Conservation (phyloP, 495 filamentous ascomycete genomes). For the Neurospora africana region DNA sequence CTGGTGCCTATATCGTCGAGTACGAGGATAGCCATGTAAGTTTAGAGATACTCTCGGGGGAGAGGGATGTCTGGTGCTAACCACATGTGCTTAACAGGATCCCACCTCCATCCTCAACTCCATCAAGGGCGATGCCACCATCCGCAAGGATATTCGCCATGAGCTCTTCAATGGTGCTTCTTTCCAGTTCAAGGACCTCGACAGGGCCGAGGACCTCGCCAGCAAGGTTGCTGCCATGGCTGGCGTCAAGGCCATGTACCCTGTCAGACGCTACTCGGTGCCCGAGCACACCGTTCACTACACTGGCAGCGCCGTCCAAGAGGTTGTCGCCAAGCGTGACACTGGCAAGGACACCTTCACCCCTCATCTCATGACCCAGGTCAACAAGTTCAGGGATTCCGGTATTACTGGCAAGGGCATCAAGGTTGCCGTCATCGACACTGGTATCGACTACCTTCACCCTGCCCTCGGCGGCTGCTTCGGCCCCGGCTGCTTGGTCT, state of each 20-base stretch:
- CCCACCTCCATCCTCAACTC: slow-evolving; percentile 26
- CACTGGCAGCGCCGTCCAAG: slow-evolving; percentile 24
- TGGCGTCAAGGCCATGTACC: slow-evolving; percentile 37
- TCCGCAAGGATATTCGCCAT: slow-evolving; percentile 34
- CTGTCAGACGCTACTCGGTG: slow-evolving; percentile 30
- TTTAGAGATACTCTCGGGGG: slow-evolving; percentile 1
- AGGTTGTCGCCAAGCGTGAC: slow-evolving; percentile 20
- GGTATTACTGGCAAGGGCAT: slow-evolving; percentile 35
- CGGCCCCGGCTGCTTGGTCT: slow-evolving; percentile 42
- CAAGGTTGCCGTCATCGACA: slow-evolving; percentile 39
- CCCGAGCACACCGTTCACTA: slow-evolving; percentile 37
- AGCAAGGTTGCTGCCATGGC: slow-evolving; percentile 28
- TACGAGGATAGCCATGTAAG: slow-evolving; percentile 36
- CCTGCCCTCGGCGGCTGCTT: slow-evolving; percentile 50
- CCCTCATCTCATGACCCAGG: slow-evolving; percentile 38
- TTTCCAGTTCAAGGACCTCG: slow-evolving; percentile 34
- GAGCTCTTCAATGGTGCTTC: slow-evolving; percentile 40
- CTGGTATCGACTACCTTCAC: slow-evolving; percentile 46
- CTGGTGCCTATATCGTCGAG: slow-evolving; percentile 40
- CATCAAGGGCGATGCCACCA: slow-evolving; percentile 28
- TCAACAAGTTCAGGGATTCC: slow-evolving; percentile 35
- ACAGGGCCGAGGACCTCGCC: slow-evolving; percentile 30
- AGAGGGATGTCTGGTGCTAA: slow-evolving; percentile 6
- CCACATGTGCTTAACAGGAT: slow-evolving; percentile 18
- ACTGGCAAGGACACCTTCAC: slow-evolving; percentile 28